Conservation (phyloP, 768 basidiomycete genomes). For the Floccularia luteovirens region DNA sequence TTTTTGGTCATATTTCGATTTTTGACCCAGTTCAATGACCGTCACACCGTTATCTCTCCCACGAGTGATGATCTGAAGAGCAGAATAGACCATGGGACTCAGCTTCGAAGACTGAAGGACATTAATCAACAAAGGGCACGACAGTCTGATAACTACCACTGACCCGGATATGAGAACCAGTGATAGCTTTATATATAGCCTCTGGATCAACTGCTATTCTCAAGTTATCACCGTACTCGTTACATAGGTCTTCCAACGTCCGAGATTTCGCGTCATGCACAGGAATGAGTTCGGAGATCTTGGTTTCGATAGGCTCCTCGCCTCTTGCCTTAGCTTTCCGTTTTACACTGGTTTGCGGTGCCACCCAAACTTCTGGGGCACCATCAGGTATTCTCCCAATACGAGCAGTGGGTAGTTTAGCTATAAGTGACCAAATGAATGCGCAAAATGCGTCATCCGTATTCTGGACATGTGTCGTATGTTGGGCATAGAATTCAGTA, state of each 20-base stretch:
- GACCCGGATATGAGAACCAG: slow-evolving; percentile 80
- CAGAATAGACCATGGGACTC: slow-evolving; percentile 79
- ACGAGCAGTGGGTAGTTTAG: slow-evolving; percentile 64
- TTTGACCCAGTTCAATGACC: slow-evolving; percentile 68
- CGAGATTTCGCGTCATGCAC: slow-evolving; percentile 48
- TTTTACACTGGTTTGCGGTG: slow-evolving; percentile 64
- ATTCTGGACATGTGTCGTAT: slow-evolving; percentile 38
- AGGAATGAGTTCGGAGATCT: slow-evolving; percentile 38
- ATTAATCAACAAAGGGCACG: slow-evolving; percentile 2
- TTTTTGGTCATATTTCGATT: slow-evolving; percentile 82
- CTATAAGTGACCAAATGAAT: slow-evolving; percentile 78
- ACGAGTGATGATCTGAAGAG: slow-evolving; percentile 78
- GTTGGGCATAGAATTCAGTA: slow-evolving; percentile 49
- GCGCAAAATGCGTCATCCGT: slow-evolving; percentile 71
- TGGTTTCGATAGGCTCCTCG: slow-evolving; percentile 33
- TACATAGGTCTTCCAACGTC: slow-evolving; percentile 48
- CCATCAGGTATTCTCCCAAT: slow-evolving; percentile 66
- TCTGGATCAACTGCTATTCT: slow-evolving; percentile 73
- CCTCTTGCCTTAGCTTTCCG: slow-evolving; percentile 57
- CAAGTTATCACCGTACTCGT: slow-evolving; percentile 52
- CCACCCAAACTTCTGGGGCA: slow-evolving; percentile 66
- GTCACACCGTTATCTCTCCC: slow-evolving; percentile 73
- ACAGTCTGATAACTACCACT: slow-evolving; percentile 14
- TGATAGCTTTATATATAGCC: slow-evolving; percentile 70
- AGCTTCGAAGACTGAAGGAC: slow-evolving; percentile 61